Evolutionary conservation across 2,329 filamentous ascomycete genomes (phyloP), one percentile per base, ranked within the genome.

Genomic region (Drechslera avenae): DNA sequence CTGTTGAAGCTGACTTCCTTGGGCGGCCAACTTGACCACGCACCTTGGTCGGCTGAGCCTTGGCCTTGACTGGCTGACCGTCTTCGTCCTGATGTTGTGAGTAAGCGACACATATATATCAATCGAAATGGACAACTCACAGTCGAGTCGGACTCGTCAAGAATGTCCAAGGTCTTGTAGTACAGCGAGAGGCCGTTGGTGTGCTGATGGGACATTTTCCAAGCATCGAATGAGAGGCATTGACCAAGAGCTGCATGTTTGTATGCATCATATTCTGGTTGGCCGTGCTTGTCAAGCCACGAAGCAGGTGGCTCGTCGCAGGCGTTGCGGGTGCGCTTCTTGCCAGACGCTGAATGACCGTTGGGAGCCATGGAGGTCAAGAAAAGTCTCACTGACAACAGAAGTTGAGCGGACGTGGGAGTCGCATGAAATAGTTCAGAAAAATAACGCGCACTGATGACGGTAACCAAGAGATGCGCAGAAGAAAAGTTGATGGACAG

Each of bases 131-230:
- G 17, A 39, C 35, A 23, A 64, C 68, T 37, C 60, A 73, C 69
- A 39, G 56, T 66, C 16, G 66, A 63, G 32, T 61, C 62, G 12
- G 58, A 58, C 44, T 67, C 66, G 9, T 68, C 60, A 56, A 64
- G 68, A 18, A 68, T 59, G 34, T 62, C 53, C 37, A 66, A 43
- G 40, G 69, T 62, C 14, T 67, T 60, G 46, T 68, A 62, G 51
- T 66, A 71, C 14, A 73, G 46, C 46, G 63, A 67, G 16, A 64
- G 57, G 13, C 69, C 68, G 21, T 64, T 59, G 17, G 62, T 60
- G 43, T 66, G 59, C 34, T 66, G 50, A 36, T 36, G 28, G 16
- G 64, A 68, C 40, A 51, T 46, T 23, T 61, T 56, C 70, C 70
- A 73, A 13, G 60, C 64, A 14, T 71, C 65, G 51, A 71, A 72